A percentile compares a stretch with the other conserved stretches of the same genome.
Conservation (phyloP, 2,329 filamentous ascomycete species). For the Colletotrichum sp. region DNA sequence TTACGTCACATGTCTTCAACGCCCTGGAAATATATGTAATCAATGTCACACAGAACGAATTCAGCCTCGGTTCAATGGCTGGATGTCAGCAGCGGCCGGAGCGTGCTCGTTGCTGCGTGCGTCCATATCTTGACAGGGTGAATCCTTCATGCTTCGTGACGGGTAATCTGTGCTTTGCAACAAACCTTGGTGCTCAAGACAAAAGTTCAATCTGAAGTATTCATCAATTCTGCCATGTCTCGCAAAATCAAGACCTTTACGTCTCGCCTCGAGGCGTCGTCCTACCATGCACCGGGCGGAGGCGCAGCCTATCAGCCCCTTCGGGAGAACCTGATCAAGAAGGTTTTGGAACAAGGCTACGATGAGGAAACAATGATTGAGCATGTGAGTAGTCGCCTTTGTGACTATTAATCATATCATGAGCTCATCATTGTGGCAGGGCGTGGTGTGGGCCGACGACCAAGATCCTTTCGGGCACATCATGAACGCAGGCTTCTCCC, state of each 20-base stretch:
- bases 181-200: not conserved
- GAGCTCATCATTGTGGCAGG: not conserved
- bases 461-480: not conserved
- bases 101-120: not conserved
- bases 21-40: not conserved
- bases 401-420: fast-evolving
- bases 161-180: not conserved
- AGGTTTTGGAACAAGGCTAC: not conserved
- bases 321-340: not conserved
- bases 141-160: not conserved
- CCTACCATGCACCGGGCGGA: not conserved
- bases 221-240: not conserved
- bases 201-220: not conserved
- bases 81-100: not conserved
- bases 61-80: not conserved
- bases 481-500: not conserved
- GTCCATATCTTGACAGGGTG: not conserved
- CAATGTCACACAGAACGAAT: not conserved
- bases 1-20: not conserved
- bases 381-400: not conserved
- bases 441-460: not conserved
- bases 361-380: not conserved
- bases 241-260: not conserved
- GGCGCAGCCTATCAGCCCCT: not conserved
- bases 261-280: not conserved